Base-by-base conservation (phyloP, 2,329 filamentous ascomycete species). In the Fusarium pseudoanthophilum region DNA sequence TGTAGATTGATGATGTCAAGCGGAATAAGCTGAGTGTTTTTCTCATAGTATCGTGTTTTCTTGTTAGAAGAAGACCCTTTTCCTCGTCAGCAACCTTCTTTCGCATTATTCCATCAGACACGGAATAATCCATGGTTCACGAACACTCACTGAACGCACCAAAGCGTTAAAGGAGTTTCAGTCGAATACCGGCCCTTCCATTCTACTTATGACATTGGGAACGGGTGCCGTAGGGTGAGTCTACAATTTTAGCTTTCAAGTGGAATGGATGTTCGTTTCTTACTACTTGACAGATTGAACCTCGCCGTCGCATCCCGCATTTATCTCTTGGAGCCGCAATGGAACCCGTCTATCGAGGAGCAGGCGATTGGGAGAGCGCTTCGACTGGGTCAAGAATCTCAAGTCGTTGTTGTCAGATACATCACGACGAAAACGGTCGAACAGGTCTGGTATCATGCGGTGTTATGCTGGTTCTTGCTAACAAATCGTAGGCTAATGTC, bases 381-480 rank as follows among this genome's bases (percentile, higher is more conserved):
- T 20, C 5, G 48, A 11, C 30, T 51, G 1, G n/a, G n/a, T 7
- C 30, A 34, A 24, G 30, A 32, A 14, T 32, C 48, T 24, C n/a
- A 51, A 34, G 48, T 51, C 3, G 30, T 51, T 11, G 11, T 51
- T 7, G 13, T 51, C 4, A 18, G 48, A 36, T 51, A 51, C 16
- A 34, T 51, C 11, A 20, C n/a, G 4, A 2, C 28, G 7, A 34
- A 34, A 2, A 51, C 48, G 1, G n/a, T 51, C 8, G 16, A 51
- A 15, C 30, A 51, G n/a, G n/a, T 26, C n/a, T 3, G 30, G 0
- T 0, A 51, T 2, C 11, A 32, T 24, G 3, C 0, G 11, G 1
- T 11, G 2, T 7, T 5, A 0, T 2, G 24, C 0, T 24, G 0
- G 1, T 30, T n/a, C 20, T n/a, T 7, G 0, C 48, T 51, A 10